Percentiles rank a stretch among this genome's conserved stretches.
Evolutionary conservation across 2,329 filamentous ascomycete species (phyloP).

Genomic region (Aspergillus sp.): DNA sequence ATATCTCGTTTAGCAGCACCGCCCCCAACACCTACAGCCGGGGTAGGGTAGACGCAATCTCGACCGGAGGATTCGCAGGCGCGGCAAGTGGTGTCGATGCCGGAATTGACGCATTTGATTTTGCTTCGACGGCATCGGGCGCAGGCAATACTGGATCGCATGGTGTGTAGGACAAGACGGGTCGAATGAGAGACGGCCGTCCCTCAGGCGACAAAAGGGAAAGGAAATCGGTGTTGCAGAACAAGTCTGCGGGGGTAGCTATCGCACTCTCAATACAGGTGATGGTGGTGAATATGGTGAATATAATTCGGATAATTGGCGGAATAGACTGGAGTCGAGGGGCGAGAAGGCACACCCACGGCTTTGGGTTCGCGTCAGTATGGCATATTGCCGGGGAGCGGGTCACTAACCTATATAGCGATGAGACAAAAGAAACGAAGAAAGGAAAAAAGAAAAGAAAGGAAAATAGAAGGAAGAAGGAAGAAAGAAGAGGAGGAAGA

Average conservation of each 20-base stretch:
- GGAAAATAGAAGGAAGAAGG: slow-evolving; percentile 2
- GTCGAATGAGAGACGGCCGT: background rate
- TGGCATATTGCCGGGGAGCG: slow-evolving; percentile 7
- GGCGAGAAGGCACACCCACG: background rate
- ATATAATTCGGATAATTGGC: too few species aligned
- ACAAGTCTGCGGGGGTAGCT: background rate
- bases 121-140: slow-evolving; percentile 72
- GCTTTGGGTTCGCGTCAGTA: slow-evolving; percentile 6
- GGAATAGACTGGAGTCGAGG: background rate
- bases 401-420: background rate
- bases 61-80: slow-evolving; percentile 68
- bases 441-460: slow-evolving; percentile 4
- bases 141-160: slow-evolving; percentile 78
- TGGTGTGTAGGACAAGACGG: slow-evolving; percentile 24
- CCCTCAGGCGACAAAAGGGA: slow-evolving; percentile 1
- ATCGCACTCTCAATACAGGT: background rate
- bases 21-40: slow-evolving; percentile 31
- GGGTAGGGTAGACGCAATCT: slow-evolving; percentile 65
- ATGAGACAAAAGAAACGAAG: background rate
- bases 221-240: background rate
- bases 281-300: too few species aligned
- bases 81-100: slow-evolving; percentile 66
- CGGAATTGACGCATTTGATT: slow-evolving; percentile 80
- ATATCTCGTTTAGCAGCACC: slow-evolving; percentile 32
- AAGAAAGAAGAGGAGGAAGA: slow-evolving; percentile 2